Conservation (phyloP, 1,139 yeast genomes). For the Candida frijolesensis region DNA sequence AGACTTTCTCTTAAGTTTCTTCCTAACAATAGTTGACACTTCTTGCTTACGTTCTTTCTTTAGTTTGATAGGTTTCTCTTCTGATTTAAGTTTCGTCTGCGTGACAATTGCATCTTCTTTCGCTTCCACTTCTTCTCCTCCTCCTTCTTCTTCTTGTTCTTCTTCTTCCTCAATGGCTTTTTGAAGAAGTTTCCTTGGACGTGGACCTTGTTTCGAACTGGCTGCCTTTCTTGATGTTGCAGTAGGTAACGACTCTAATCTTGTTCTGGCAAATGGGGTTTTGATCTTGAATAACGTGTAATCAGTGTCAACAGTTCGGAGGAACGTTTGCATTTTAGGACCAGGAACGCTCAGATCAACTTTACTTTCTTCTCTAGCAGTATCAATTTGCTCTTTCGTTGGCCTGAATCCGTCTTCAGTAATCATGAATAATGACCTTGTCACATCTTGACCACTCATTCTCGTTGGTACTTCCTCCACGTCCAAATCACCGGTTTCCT, state of each 20-base stretch:
- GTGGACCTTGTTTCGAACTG: not conserved
- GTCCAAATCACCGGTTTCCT: conserved; percentile 27
- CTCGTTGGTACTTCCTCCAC: conserved; percentile 28
- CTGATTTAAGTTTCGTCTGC: not conserved
- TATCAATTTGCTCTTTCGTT: conserved; percentile 28
- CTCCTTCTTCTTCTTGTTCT: conserved; percentile 9
- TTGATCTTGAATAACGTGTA: conserved; percentile 26
- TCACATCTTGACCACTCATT: conserved; percentile 32
- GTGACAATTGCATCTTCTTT: not conserved
- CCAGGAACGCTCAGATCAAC: not conserved
- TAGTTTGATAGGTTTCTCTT: not conserved
- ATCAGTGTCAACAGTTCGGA: conserved; percentile 34
- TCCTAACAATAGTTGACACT: conserved; percentile 25
- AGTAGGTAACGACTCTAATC: conserved; percentile 24
- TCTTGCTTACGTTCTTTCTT: conserved; percentile 7
- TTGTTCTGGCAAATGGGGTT: conserved; percentile 16
- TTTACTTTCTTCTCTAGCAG: conserved; percentile 25
- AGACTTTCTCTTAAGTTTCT: conserved; percentile 21
- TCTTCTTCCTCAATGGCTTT: conserved; percentile 6
- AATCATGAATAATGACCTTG: conserved; percentile 38
- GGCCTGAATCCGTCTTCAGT: conserved; percentile 32
- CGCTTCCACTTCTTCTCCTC: conserved; percentile 2
- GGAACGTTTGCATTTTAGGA: conserved; percentile 2
- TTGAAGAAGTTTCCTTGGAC: not conserved
- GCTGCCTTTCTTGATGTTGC: not conserved